Evolutionary conservation across 2,329 filamentous ascomycete species (phyloP), one percentile per base, ranked within the genome.

Genomic region (Penicillium sp.): DNA sequence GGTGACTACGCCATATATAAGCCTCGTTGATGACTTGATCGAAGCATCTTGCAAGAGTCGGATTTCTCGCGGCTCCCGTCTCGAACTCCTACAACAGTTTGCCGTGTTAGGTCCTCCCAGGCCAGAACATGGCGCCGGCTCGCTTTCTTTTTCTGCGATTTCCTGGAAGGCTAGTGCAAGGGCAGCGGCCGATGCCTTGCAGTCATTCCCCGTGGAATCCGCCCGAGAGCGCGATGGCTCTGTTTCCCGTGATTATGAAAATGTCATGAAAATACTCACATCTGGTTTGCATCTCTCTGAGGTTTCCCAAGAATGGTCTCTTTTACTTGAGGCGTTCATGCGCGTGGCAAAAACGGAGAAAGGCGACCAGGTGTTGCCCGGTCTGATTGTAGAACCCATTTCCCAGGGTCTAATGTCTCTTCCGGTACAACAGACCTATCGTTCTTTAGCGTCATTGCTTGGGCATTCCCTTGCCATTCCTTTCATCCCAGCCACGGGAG

Each of bases 351-450:
- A 72, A 13, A 68, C 74, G 9, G 81, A 87, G 48, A 77, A 78
- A 36, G 86, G 87, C 3, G 81, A 87, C 46, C 77, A 78, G 11
- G 83, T 80, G 4, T 74, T 83, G 27, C 78, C 81, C 4, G 71
- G 86, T 34, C 76, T 78, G 16, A 73, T 88, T 1, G 71, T 90
- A 26, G 87, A 94, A 45, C 84, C 84, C 1, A 56, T 93, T 3
- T 79, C 86, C 0, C 82, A 78, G 50, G 56, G 64, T 1, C 50
- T 84, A 4, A 53, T 71, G 25, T 36, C 41, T 20, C 62, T 58
- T 33, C 43, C 42, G 27, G 34, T 56, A 11, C 46, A 58, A 4
- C 48, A 58, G 21, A 54, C 57, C 3, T 62, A 54, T 43, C 41
- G 71, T 73, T 39, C 65, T 50, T 46, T 51, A 59, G 54, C 49